Percentiles rank a stretch among this genome's conserved stretches.
phyloP scores from a whole-genome alignment of 169 alveolate species.

The Cryptosporidium meleagridis region DNA sequence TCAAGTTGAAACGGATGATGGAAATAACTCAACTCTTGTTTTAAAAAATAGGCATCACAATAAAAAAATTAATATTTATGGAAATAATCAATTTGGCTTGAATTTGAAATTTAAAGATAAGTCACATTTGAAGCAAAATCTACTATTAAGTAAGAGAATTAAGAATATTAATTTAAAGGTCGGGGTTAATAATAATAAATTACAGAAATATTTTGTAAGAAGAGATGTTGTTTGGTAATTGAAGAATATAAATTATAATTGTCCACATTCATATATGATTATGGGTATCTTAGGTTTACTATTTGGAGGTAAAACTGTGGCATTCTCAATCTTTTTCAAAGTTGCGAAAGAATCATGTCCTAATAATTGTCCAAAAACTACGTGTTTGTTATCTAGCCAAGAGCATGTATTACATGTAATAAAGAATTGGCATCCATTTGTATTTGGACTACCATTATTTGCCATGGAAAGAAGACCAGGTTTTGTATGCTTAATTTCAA shows the following conservation, averaged over 20 bases:
- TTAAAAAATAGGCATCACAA: neutral
- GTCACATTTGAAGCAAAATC: slow-evolving; percentile 27
- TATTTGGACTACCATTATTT: slow-evolving; percentile 91
- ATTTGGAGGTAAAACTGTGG: slow-evolving; percentile 84
- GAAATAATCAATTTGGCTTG: neutral
- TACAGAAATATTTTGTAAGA: slow-evolving; percentile 58
- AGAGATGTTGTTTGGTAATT: slow-evolving; percentile 56
- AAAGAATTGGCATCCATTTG: slow-evolving; percentile 96
- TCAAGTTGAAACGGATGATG: neutral
- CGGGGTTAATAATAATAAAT: slow-evolving; percentile 59
- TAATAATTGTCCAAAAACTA: slow-evolving; percentile 92
- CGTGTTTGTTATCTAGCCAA: slow-evolving; percentile 97
- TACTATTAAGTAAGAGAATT: slow-evolving; percentile 20
- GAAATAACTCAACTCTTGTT: neutral
- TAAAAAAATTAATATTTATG: neutral
- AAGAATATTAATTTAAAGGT: slow-evolving; percentile 17
- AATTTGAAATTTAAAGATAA: neutral
- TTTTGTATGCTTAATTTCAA: slow-evolving; percentile 88
- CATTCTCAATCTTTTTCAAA: slow-evolving; percentile 86
- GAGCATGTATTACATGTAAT: slow-evolving; percentile 94
- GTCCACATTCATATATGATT: slow-evolving; percentile 66
- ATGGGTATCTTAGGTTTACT: slow-evolving; percentile 81
- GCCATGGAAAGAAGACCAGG: slow-evolving; percentile 91
- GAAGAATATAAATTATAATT: slow-evolving; percentile 1
- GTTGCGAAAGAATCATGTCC: slow-evolving; percentile 85